Conservation (phyloP, 495 filamentous ascomycete species). For the Haplographium delicatum region DNA sequence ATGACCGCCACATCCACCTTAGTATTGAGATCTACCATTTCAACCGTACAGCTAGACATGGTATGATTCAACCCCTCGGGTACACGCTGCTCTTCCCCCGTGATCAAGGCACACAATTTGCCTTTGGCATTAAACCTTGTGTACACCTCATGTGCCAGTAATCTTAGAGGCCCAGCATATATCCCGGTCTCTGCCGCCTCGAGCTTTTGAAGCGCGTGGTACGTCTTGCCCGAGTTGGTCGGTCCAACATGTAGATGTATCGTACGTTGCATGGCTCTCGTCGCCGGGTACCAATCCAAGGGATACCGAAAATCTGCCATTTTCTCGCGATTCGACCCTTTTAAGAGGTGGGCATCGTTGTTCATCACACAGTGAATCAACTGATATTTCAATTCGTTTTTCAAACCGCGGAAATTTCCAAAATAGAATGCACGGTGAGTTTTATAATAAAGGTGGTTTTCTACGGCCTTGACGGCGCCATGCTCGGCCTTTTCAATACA, state of each 20-base stretch:
- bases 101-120: conserved; percentile 71
- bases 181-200: conserved; percentile 70
- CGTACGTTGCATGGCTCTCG: conserved; percentile 70
- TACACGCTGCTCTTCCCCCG: conserved; percentile 78
- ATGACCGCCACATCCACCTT: conserved; percentile 86
- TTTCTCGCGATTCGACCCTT: conserved; percentile 48
- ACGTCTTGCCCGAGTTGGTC: conserved; percentile 98
- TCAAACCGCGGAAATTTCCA: conserved; percentile 41
- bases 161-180: conserved; percentile 84
- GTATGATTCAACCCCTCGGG: conserved; percentile 40
- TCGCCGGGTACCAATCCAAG: conserved; percentile 82
- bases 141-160: conserved; percentile 93
- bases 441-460: conserved; percentile 46
- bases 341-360: conserved; percentile 26
- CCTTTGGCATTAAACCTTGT: conserved; percentile 72
- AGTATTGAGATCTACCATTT: conserved; percentile 78
- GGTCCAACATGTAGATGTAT: conserved; percentile 94
- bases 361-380: conserved; percentile 37
- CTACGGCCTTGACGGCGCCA: conserved; percentile 8
- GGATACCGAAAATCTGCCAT: conserved; percentile 80
- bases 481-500: conserved; percentile 12
- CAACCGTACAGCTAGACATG: conserved; percentile 86
- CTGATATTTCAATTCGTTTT: conserved; percentile 51
- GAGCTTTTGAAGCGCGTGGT: conserved; percentile 85
- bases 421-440: conserved; percentile 54